Evolutionary conservation across 768 basidiomycete genomes (phyloP).

Genomic region (Agrocybe chaxingu): DNA sequence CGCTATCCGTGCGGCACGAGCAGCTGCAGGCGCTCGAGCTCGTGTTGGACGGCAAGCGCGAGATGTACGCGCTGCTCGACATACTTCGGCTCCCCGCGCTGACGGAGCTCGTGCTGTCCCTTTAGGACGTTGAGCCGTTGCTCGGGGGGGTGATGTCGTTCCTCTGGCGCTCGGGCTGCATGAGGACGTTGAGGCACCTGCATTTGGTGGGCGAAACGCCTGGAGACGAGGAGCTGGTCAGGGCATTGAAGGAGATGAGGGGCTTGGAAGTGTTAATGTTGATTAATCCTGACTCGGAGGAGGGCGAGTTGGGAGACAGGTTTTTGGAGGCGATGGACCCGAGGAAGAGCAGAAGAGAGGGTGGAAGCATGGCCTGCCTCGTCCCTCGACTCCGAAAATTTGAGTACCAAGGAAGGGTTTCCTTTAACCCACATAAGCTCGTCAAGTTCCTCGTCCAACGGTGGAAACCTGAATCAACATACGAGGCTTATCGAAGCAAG

Average conservation of each 20-base stretch:
- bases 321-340: conserved; percentile 15
- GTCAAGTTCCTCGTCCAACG: conserved; percentile 11
- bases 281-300: conserved; percentile 15
- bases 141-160: conserved; percentile 10
- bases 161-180: conserved; percentile 12
- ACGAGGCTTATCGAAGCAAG: not conserved
- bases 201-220: conserved; percentile 21
- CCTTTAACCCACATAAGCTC: conserved; percentile 11
- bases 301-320: conserved; percentile 13
- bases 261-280: conserved; percentile 12
- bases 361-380: not conserved
- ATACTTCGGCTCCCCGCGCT: conserved; percentile 15
- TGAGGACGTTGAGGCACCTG: conserved; percentile 6
- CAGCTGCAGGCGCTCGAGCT: conserved; percentile 15
- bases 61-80: conserved; percentile 11
- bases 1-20: conserved; percentile 9
- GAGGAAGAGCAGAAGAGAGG: not conserved
- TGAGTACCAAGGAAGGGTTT: conserved; percentile 16
- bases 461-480: conserved; percentile 4
- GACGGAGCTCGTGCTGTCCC: conserved; percentile 15
- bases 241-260: conserved; percentile 11
- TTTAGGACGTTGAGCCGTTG: conserved; percentile 13
- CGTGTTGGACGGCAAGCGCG: conserved; percentile 11
- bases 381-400: conserved; percentile 11
- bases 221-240: conserved; percentile 12